Percentiles rank a stretch among this genome's conserved stretches.
These are phyloP conservation scores for Dictyostelium discoideum DNA, from an alignment of 78 protist genomes.

Conservation along the genomic window DNA sequence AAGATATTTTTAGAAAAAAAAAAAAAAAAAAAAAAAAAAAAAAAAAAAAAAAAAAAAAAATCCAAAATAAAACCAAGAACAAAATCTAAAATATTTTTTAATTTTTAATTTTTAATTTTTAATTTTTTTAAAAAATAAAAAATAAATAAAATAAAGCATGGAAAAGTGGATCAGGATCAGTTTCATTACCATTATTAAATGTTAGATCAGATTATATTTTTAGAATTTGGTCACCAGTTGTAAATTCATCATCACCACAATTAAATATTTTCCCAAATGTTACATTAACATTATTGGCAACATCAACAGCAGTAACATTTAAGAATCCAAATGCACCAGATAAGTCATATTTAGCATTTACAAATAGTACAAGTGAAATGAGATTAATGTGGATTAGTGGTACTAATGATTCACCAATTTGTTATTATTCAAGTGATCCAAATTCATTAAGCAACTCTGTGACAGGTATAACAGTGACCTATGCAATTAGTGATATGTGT, in stretches of 20 bases:
- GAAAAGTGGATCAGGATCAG: conserved; percentile 52
- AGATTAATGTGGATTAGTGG: conserved; percentile 59
- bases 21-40: not conserved
- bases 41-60: not conserved
- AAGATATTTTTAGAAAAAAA: not conserved
- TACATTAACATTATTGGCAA: not conserved
- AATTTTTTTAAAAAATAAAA: too few relatives aligned
- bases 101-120: not conserved
- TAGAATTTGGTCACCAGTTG: conserved; percentile 59
- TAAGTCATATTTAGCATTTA: conserved; percentile 30
- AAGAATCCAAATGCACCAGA: conserved; percentile 48
- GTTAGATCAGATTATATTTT: conserved; percentile 59
- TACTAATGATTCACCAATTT: not conserved
- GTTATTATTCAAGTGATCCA: conserved; percentile 17
- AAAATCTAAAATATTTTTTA: not conserved
- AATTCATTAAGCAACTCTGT: not conserved
- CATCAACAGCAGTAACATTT: conserved; percentile 19
- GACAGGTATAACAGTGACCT: conserved; percentile 11
- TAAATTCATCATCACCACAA: not conserved
- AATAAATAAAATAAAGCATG: not conserved
- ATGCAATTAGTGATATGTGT: conserved; percentile 60
- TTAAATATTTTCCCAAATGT: conserved; percentile 3
- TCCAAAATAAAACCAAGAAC: too few relatives aligned
- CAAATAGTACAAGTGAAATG: conserved; percentile 43
- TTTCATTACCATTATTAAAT: conserved; percentile 48